These are phyloP conservation scores for Sanguinoderma infundibulare DNA, from an alignment of 1,284 basidiomycete species.

Conservation along the genomic window DNA sequence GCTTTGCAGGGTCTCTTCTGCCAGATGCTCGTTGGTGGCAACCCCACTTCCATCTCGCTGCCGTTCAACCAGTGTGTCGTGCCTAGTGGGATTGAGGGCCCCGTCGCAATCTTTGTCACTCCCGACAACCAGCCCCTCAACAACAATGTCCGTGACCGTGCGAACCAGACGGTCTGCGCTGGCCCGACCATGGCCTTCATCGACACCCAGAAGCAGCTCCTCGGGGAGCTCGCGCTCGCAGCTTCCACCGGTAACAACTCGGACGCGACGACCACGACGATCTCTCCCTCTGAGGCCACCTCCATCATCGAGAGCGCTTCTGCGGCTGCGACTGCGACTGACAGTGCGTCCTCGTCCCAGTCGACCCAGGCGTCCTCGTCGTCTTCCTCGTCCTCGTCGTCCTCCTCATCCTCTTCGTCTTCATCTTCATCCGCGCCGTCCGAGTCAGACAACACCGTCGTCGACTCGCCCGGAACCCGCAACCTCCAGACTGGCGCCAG, in stretches of 20 bases:
- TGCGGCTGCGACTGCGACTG: constrained; percentile 13
- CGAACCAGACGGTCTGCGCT: constrained; percentile 62
- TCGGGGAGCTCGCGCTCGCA: constrained; percentile 51
- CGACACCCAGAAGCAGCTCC: constrained; percentile 55
- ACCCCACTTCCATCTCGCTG: constrained; percentile 58
- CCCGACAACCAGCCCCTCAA: constrained; percentile 63
- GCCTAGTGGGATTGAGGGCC: constrained; percentile 67
- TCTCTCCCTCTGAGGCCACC: constrained; percentile 27
- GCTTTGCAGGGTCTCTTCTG: constrained; percentile 60
- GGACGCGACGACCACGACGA: constrained; percentile 21
- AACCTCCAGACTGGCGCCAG: constrained; percentile 46
- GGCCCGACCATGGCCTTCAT: constrained; percentile 76
- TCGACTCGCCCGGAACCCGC: constrained; percentile 35
- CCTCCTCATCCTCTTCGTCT: background rate
- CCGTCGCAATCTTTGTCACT: constrained; percentile 76
- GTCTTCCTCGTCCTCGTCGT: background rate
- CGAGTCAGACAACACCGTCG: constrained; percentile 27
- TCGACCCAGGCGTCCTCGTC: background rate
- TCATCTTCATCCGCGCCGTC: constrained; percentile 7
- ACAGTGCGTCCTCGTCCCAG: constrained; percentile 6
- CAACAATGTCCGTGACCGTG: constrained; percentile 68
- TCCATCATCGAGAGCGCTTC: constrained; percentile 25
- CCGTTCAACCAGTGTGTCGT: constrained; percentile 66
- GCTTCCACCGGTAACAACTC: constrained; percentile 23
- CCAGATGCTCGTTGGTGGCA: constrained; percentile 76